A percentile compares a stretch with the other conserved stretches of the same genome.
These are phyloP conservation scores for Nakazawaea sp. DNA, from an alignment of 805 yeast genomes.

Conservation along the genomic window DNA sequence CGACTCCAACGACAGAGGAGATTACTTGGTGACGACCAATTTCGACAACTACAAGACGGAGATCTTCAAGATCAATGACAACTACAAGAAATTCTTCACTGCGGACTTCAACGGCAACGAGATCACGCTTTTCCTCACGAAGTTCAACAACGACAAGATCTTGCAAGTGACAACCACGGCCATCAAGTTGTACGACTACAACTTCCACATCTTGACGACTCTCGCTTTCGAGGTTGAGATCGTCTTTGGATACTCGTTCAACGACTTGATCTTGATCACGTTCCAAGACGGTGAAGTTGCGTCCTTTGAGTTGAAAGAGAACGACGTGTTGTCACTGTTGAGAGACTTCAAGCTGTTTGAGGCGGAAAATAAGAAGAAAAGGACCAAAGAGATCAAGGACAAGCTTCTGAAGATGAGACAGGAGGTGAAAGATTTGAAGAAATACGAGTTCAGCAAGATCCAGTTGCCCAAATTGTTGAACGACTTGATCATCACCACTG, in stretches of 20 bases:
- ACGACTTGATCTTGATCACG: constrained; percentile 40
- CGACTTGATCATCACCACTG: constrained; percentile 56
- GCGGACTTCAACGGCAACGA: constrained; percentile 59
- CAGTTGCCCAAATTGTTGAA: constrained; percentile 27
- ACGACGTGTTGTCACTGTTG: constrained; percentile 7
- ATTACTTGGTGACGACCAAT: constrained; percentile 69
- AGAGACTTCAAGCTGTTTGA: constrained; percentile 11
- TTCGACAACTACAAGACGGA: constrained; percentile 57
- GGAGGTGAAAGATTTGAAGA: constrained; percentile 8
- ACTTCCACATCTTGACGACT: constrained; percentile 46
- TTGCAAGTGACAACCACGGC: constrained; percentile 70
- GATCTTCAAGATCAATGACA: constrained; percentile 54
- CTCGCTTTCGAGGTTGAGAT: constrained; percentile 54
- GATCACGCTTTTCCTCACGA: constrained; percentile 61
- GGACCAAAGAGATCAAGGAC: constrained; percentile 6
- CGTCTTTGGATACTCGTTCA: constrained; percentile 41
- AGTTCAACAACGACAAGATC: constrained; percentile 44
- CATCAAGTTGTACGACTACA: constrained; percentile 54
- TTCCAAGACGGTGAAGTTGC: constrained; percentile 67
- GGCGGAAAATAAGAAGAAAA: constrained; percentile 8
- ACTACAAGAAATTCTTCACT: constrained; percentile 54
- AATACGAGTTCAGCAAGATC: constrained; percentile 17
- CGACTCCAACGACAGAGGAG: constrained; percentile 27
- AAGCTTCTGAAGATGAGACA: constrained; percentile 4
- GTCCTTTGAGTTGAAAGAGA: constrained; percentile 35